Evolutionary conservation across 2,329 filamentous ascomycete genomes (phyloP), one percentile per base, ranked within the genome.

Genomic region (Verticillium zaregamsianum): DNA sequence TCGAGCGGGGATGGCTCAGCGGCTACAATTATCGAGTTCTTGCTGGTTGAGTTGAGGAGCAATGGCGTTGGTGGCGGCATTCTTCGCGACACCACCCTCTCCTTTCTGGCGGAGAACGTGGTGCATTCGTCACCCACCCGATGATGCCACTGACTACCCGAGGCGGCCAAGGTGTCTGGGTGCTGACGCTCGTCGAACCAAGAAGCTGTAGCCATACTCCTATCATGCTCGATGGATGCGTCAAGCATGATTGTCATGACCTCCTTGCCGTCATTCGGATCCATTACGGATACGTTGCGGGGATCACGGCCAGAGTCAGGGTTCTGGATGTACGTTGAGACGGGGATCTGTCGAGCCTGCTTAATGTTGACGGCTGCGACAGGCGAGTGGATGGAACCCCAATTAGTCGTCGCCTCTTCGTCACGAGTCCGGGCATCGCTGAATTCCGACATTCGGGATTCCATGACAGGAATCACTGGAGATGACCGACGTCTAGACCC

Each of bases 91-190:
- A 76, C 77, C 5, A 69, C 71, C 60, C 74, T 77, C 40, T 77
- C 73, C 67, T 77, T 79, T 62, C 85, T 79, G 39, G 78, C 77
- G 1, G 86, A 87, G 67, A 89, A 89, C 2, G 82, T 80, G 25
- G 83, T 84, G 60, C 82, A 82, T 25, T 82, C 76, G 55, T 88
- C 83, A 28, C 86, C 86, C 57, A 88, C 74, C 2, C 86, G 82
- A 39, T 76, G 79, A 69, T 88, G 84, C 79, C 85, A 88, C 45
- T 65, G 65, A 59, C 15, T 66, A 28, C 31, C 68, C 66, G 5
- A 70, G 62, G 15, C 69, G 62, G 3, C 69, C 69, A 20, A 70
- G 66, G 20, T 57, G 0, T 49, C 45, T 14, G 20, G 45, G n/a
- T 49, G 20, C 45, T 49, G 45, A 5, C 20, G 45, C 9, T 67